Evolutionary conservation across 768 basidiomycete species (phyloP).

Genomic region (Phaffia australis): DNA sequence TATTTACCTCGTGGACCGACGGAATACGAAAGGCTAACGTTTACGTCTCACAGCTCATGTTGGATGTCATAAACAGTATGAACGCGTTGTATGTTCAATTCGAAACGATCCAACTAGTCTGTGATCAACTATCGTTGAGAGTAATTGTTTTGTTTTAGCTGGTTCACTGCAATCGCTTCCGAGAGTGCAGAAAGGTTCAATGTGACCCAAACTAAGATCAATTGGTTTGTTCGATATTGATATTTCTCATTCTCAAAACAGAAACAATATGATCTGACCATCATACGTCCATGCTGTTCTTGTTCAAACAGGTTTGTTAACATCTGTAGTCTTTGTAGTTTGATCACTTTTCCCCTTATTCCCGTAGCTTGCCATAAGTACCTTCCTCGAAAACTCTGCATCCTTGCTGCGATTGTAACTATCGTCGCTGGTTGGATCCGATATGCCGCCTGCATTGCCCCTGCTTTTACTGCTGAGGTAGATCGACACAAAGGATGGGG

Average conservation of each 20-base stretch:
- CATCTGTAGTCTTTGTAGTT: slow-evolving; percentile 51
- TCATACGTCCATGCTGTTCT: slow-evolving; percentile 44
- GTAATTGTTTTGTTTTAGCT: slow-evolving; percentile 56
- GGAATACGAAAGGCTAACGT: not conserved
- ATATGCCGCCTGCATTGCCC: slow-evolving; percentile 52
- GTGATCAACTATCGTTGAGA: slow-evolving; percentile 35
- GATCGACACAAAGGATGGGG: slow-evolving; percentile 43
- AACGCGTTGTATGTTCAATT: slow-evolving; percentile 5
- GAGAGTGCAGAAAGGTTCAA: slow-evolving; percentile 43
- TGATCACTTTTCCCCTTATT: slow-evolving; percentile 52
- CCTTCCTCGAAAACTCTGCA: slow-evolving; percentile 54
- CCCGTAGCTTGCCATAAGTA: slow-evolving; percentile 51
- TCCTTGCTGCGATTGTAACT: slow-evolving; percentile 2
- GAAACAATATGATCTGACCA: not conserved
- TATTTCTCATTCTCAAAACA: not conserved
- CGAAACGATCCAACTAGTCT: too few relatives aligned
- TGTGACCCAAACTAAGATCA: not conserved
- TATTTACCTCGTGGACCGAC: not conserved
- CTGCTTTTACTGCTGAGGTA: slow-evolving; percentile 45
- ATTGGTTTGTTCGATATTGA: not conserved
- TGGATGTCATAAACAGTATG: slow-evolving; percentile 3
- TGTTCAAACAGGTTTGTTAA: slow-evolving; percentile 71
- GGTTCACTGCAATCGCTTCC: slow-evolving; percentile 74
- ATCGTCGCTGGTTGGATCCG: slow-evolving; percentile 52
- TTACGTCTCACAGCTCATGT: not conserved